Evolutionary conservation across 208 protist species (phyloP), one percentile per base, ranked within the genome.

Genomic region (Endotrypanum monterogeii): DNA sequence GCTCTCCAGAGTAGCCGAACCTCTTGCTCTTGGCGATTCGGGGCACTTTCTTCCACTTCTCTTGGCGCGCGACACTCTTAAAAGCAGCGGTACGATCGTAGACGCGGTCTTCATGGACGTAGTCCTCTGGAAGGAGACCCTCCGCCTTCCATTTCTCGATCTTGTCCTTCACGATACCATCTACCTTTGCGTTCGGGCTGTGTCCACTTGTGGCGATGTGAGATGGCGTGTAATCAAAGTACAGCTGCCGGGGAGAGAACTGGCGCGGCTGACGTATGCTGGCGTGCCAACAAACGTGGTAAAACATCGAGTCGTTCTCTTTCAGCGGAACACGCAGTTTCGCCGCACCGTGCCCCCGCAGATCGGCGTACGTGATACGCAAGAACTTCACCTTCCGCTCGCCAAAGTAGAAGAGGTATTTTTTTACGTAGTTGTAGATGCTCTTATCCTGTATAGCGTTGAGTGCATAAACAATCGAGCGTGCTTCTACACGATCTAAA

Each of bases 131-230:
- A 48, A 97, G 74, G 65, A 96, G 71, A 18, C 93, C 93, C 72
- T 97, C 93, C 37, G 84, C 67, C 82, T 97, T 97, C 93, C 93
- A 97, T 76, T 94, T 92, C 39, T 96, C 88, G 74, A 97, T 95
- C 78, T 96, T 95, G 30, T 97, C 89, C 86, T 97, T 94, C 23
- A 97, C 89, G 73, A 97, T 95, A 60, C 94, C 91, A 18, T 97
- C 91, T 72, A 97, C 90, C 83, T 95, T 95, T 7, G 88, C 85
- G 56, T 93, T 94, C 23, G 88, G 56, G 61, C 84, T 89, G 71
- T 94, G 86, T 39, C 74, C 68, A 55, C 81, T 79, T 41, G 76
- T 61, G 44, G 78, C 76, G 11, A 94, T 51, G 11, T 87, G 80
- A 37, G 93, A 95, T 14, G 93, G 93, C 44, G 78, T 84, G 82